A percentile compares a stretch with the other conserved stretches of the same genome.
Evolutionary conservation across 2,329 filamentous ascomycete genomes (phyloP).

Genomic region (Eutypella sp.): DNA sequence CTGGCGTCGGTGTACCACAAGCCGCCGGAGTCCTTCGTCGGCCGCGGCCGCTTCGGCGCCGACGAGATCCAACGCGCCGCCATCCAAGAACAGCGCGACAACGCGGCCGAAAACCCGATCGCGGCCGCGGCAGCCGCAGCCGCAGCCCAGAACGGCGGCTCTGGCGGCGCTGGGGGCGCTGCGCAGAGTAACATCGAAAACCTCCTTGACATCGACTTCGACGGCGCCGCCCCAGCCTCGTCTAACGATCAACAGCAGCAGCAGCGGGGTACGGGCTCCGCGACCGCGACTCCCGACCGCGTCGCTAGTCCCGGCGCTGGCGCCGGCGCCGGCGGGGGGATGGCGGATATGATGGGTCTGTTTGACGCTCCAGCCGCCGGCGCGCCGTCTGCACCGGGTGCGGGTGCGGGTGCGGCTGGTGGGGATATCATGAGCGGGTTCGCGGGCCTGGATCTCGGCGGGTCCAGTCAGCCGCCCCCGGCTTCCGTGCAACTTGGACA

Average conservation of each 20-base stretch:
- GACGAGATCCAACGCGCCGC: conserved; percentile 92
- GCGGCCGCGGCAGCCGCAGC: conserved; percentile 72
- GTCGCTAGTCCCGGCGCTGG: conserved; percentile 56
- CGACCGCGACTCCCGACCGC: conserved; percentile 61
- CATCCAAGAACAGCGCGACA: conserved; percentile 92
- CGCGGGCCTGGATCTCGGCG: conserved; percentile 70
- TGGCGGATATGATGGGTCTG: conserved; percentile 64
- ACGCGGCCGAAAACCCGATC: conserved; percentile 89
- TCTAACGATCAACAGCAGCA: conserved; percentile 68
- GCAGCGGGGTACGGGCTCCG: too few species aligned
- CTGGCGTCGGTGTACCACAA: conserved; percentile 98
- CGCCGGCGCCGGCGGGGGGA: conserved; percentile 35
- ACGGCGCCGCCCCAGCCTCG: conserved; percentile 88
- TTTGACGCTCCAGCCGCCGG: conserved; percentile 61
- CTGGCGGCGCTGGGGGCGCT: conserved; percentile 24
- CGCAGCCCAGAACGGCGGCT: conserved; percentile 40
- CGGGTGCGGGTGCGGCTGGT: conserved; percentile 35
- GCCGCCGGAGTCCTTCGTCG: conserved; percentile 95
- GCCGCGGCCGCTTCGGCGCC: conserved; percentile 87
- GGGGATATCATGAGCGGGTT: conserved; percentile 84
- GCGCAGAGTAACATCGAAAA: conserved; percentile 82
- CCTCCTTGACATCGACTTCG: conserved; percentile 91
- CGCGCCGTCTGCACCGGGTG: conserved; percentile 46
- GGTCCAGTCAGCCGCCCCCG: conserved; percentile 59
- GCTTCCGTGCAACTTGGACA: conserved; percentile 53